Evolutionary conservation across 2,329 filamentous ascomycete species (phyloP).

Genomic region (Corniculantispora saksenae): DNA sequence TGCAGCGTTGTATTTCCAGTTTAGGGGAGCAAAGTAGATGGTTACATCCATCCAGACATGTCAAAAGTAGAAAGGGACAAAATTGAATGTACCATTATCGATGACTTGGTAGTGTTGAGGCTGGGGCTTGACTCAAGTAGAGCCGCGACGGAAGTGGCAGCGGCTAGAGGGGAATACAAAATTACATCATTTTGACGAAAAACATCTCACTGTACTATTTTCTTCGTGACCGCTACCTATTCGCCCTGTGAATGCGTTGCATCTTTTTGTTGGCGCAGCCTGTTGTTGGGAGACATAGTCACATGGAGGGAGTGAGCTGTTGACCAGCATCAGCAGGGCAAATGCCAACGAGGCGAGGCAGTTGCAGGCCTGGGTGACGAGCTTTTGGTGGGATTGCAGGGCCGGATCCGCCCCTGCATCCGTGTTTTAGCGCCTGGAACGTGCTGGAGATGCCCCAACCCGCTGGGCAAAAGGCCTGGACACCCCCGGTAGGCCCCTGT

Average conservation of each 20-base stretch:
- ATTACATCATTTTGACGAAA: not conserved
- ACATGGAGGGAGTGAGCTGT: not conserved
- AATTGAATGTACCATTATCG: too few species aligned
- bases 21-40: too few species aligned
- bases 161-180: not conserved
- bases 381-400: not conserved
- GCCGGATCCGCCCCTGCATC: not conserved
- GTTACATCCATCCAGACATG: too few species aligned
- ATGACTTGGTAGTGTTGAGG: not conserved
- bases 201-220: not conserved
- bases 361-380: not conserved
- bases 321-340: conserved; percentile 1
- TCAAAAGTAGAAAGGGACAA: not conserved
- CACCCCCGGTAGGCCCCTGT: too few species aligned
- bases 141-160: not conserved
- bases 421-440: not conserved
- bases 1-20: not conserved
- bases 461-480: not conserved
- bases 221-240: not conserved
- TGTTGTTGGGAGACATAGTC: not conserved
- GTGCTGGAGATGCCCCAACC: not conserved
- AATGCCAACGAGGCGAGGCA: too few species aligned
- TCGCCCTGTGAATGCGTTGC: not conserved
- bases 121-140: too few species aligned
- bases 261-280: not conserved